Evolutionary conservation across 768 basidiomycete species (phyloP).

Genomic region (Phlebiopsis gigantea): DNA sequence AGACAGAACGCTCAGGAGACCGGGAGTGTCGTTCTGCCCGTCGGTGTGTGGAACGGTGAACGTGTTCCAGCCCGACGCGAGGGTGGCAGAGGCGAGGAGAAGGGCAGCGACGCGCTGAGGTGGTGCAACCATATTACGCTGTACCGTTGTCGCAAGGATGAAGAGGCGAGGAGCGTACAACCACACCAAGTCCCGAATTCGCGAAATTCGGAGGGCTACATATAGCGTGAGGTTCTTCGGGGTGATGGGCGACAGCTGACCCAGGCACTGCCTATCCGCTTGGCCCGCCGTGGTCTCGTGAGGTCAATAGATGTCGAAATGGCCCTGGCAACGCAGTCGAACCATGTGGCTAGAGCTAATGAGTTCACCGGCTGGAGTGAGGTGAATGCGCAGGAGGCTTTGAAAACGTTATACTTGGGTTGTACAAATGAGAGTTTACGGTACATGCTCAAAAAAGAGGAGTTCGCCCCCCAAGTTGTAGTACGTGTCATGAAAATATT

Average conservation of each 20-base stretch:
- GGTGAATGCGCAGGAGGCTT: too few relatives aligned
- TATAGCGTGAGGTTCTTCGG: not conserved
- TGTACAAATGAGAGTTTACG: too few relatives aligned
- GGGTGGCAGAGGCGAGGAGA: not conserved
- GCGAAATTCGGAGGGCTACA: not conserved
- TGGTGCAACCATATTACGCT: not conserved
- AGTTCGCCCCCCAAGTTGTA: too few relatives aligned
- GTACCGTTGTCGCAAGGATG: not conserved
- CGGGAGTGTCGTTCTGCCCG: slow-evolving; percentile 48
- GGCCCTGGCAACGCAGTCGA: too few relatives aligned
- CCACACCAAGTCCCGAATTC: not conserved
- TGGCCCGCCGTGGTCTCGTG: not conserved
- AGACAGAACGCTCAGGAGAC: slow-evolving; percentile 38
- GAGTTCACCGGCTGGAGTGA: too few relatives aligned
- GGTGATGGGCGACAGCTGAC: not conserved
- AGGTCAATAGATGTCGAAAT: not conserved
- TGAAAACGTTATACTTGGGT: too few relatives aligned
- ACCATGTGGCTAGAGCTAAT: too few relatives aligned
- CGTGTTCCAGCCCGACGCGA: slow-evolving; percentile 33
- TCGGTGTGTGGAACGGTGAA: slow-evolving; percentile 45
- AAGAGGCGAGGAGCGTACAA: not conserved
- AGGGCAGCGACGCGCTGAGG: not conserved
- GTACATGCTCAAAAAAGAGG: too few relatives aligned
- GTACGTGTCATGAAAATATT: too few relatives aligned
- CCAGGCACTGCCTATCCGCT: not conserved